phyloP scores from a whole-genome alignment of 768 basidiomycete species.

The Phaeotremella fagi region DNA sequence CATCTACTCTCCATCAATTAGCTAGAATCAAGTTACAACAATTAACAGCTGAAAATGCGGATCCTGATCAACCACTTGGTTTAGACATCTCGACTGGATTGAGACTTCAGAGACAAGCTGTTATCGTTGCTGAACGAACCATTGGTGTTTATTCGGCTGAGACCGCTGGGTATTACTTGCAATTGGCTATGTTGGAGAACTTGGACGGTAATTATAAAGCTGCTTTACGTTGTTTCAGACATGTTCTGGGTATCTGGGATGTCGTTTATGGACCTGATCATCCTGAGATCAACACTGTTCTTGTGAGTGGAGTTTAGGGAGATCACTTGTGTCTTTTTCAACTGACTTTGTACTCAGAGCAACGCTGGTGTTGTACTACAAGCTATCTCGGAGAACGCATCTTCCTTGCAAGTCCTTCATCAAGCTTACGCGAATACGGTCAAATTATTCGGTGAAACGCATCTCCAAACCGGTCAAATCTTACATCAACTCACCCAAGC shows the following conservation, averaged over 20 bases:
- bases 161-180: constrained; percentile 50
- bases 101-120: constrained; percentile 50
- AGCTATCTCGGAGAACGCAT: constrained; percentile 32
- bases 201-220: constrained; percentile 46
- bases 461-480: constrained; percentile 47
- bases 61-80: constrained; percentile 42
- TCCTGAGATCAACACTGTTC: constrained; percentile 48
- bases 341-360: constrained; percentile 20
- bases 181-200: constrained; percentile 51
- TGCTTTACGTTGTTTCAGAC: constrained; percentile 47
- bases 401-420: constrained; percentile 43
- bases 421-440: constrained; percentile 38
- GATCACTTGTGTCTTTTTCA: background rate
- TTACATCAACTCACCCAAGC: constrained; percentile 49
- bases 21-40: constrained; percentile 45
- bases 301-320: constrained; percentile 37
- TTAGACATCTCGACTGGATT: constrained; percentile 48
- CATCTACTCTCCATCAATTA: constrained; percentile 49
- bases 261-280: constrained; percentile 49
- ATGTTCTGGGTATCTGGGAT: constrained; percentile 49
- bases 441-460: constrained; percentile 46
- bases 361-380: constrained; percentile 49
- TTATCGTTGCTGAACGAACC: constrained; percentile 51
- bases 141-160: constrained; percentile 49
- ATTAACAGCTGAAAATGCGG: constrained; percentile 35